Conservation (phyloP, 1,284 basidiomycete species). For the Irpex rosettiformis region DNA sequence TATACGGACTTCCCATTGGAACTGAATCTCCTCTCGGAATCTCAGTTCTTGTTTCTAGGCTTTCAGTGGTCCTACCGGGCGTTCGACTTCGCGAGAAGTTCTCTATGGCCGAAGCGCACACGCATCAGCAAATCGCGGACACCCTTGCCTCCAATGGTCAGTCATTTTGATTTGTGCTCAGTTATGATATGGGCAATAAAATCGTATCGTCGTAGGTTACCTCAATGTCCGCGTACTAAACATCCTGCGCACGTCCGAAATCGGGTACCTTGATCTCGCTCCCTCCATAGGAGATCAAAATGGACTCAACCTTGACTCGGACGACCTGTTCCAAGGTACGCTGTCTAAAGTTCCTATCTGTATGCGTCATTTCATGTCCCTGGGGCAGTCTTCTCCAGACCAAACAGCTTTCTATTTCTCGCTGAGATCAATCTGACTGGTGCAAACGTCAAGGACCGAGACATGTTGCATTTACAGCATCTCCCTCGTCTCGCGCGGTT, state of each 20-base stretch:
- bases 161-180: neutral
- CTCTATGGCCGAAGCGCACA: conserved; percentile 24
- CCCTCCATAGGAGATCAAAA: conserved; percentile 44
- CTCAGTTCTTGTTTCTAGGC: conserved; percentile 29
- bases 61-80: conserved; percentile 43
- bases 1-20: conserved; percentile 40
- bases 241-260: conserved; percentile 23
- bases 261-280: conserved; percentile 31
- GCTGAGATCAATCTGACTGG: conserved; percentile 44
- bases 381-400: conserved; percentile 44
- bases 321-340: conserved; percentile 43
- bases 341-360: neutral
- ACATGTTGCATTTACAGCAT: conserved; percentile 48
- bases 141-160: conserved; percentile 41
- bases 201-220: conserved; percentile 18
- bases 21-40: conserved; percentile 40
- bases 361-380: no score
- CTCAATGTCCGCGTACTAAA: conserved; percentile 23
- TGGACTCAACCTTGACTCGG: conserved; percentile 43
- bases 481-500: conserved; percentile 48
- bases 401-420: conserved; percentile 50
- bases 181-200: neutral
- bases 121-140: conserved; percentile 42
- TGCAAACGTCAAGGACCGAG: conserved; percentile 41
- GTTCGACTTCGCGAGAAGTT: conserved; percentile 43